Percentiles rank a stretch among this genome's conserved stretches.
Evolutionary conservation across 2,329 filamentous ascomycete species (phyloP).

Genomic region (Chaetomiaceae sp.): DNA sequence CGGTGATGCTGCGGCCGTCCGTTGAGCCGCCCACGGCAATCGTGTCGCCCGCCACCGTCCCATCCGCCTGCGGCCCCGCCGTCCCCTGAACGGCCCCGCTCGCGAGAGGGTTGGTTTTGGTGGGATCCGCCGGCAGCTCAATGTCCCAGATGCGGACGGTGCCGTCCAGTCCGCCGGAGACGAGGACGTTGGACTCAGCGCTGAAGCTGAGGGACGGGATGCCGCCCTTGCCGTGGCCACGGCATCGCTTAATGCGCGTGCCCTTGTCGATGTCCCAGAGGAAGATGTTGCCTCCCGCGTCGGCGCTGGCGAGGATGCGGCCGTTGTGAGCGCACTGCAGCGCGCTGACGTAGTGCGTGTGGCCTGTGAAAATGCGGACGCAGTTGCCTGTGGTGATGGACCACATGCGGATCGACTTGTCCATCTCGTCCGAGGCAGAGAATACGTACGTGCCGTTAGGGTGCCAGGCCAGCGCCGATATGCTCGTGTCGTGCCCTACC

Average conservation of each 20-base stretch:
- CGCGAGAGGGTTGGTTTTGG: conserved; percentile 42
- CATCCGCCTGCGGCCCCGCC: conserved; percentile 27
- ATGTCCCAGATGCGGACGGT: conserved; percentile 95
- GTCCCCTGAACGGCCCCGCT: conserved; percentile 13
- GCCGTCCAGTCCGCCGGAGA: conserved; percentile 84
- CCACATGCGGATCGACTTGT: conserved; percentile 98
- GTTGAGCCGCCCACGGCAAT: conserved; percentile 35
- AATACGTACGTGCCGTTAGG: conserved; percentile 92
- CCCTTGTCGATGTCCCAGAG: conserved; percentile 93
- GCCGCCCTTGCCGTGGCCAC: conserved; percentile 86
- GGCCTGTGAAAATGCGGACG: conserved; percentile 86
- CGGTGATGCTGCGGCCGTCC: conserved; percentile 33
- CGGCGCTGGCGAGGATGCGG: conserved; percentile 83
- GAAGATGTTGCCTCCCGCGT: conserved; percentile 81
- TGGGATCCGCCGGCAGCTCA: conserved; percentile 60
- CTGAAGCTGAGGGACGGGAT: conserved; percentile 93
- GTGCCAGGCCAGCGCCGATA: conserved; percentile 91
- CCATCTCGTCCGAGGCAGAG: conserved; percentile 75
- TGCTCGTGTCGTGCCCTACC: conserved; percentile 85
- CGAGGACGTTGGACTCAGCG: conserved; percentile 82
- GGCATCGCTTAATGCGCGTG: conserved; percentile 81
- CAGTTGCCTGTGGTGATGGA: conserved; percentile 80
- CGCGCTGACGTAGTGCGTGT: conserved; percentile 79
- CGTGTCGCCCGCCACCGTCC: conserved; percentile 30
- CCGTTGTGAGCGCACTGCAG: conserved; percentile 83